Conservation (phyloP, 116 monocot genomes). For the Zostera marina region DNA sequence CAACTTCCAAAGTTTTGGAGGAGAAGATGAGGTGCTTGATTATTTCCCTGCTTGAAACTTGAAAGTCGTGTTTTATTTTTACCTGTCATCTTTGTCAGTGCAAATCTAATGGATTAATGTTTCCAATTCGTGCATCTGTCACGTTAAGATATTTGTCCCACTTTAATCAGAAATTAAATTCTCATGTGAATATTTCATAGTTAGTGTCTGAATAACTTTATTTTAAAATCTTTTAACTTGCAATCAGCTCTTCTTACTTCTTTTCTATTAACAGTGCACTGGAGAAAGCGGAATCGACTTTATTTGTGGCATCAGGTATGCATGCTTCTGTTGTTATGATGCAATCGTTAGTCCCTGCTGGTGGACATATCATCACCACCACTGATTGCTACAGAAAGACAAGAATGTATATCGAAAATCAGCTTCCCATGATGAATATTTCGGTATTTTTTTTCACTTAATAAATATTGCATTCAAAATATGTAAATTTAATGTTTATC, state of each 20-base stretch:
- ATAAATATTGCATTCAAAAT: background rate
- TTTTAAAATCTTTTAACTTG: background rate
- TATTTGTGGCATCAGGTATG: slow-evolving; percentile 92
- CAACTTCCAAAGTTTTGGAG: slow-evolving; percentile 68
- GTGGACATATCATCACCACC: slow-evolving; percentile 85
- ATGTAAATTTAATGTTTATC: background rate
- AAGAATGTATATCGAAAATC: slow-evolving; percentile 68
- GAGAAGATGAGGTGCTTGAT: slow-evolving; percentile 79
- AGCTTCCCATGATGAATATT: slow-evolving; percentile 86
- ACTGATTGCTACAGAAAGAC: slow-evolving; percentile 97
- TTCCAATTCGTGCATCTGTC: no score
- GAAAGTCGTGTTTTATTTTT: background rate
- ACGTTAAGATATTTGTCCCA: no score
- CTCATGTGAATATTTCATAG: no score
- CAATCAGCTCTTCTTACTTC: slow-evolving; percentile 2
- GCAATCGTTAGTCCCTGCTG: slow-evolving; percentile 65
- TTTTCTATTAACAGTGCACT: slow-evolving; percentile 35
- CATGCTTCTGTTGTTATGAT: slow-evolving; percentile 62
- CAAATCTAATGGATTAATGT: no score
- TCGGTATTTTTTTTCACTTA: slow-evolving; percentile 22
- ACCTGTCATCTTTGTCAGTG: no score
- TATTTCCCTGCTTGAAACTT: background rate
- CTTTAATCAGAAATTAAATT: no score
- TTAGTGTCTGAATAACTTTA: no score
- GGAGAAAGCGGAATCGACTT: slow-evolving; percentile 78